Evolutionary conservation across 192 early-diverging fungal species (phyloP), one percentile per base, ranked within the genome.

Genomic region (Rhizophlyctis rosea): DNA sequence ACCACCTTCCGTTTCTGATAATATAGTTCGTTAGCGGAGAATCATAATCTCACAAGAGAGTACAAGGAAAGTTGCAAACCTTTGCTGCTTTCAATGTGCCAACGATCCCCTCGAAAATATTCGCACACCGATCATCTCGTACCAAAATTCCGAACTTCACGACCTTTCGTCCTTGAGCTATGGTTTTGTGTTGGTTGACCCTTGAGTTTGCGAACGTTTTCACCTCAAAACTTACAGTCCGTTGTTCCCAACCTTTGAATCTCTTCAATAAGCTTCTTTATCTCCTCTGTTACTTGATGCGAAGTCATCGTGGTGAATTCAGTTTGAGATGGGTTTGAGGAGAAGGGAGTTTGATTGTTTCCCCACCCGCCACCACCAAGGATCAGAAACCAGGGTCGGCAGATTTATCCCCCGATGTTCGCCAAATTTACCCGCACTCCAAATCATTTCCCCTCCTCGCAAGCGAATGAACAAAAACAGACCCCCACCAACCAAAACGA

Each of bases 31-130:
- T 44, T 44, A 44, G 18, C 39, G 9, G 18, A 44, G 39, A 13
- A 44, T 44, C 39, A 44, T 18, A 13, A 44, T 44, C 39, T 44
- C 39, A 18, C 39, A 44, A 44, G 39, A 44, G 39, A 44, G 18
- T 18, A 7, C n/a, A n/a, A n/a, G n/a, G 25, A 49, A 23, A 44
- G 9, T 13, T 44, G 18, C 39, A 44, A 44, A 44, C 39, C 68
- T 82, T 82, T n/a, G 81, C 81, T 3, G 77, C 81, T 53, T 68
- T 68, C 18, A 82, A 59, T 3, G 81, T 82, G 2, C 77, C 77
- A 9, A 80, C 69, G 25, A 82, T 61, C 9, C 72, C 81, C 61
- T 82, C 81, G 61, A 82, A 78, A n/a, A 79, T 78, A 57, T 81
- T 71, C 33, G 71, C 74, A 51, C 72, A 78, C 39, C 56, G 66